Conservation (phyloP, 2,329 filamentous ascomycete species). For the Beauveria scarabaeidicola region DNA sequence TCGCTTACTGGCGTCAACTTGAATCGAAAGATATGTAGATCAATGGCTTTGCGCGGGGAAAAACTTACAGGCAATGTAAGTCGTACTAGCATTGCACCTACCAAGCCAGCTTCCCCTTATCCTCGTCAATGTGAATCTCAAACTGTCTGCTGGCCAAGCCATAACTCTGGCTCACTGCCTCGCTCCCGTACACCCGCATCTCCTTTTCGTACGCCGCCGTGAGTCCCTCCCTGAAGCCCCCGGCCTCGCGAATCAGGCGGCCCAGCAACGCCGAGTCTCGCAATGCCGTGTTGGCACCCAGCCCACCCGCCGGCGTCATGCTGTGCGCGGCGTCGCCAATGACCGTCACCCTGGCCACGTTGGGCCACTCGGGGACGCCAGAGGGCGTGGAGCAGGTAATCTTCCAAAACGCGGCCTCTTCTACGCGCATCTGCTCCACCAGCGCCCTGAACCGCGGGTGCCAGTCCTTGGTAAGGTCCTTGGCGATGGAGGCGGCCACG, state of each 20-base stretch:
- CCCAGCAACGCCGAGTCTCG: slow-evolving; percentile 47
- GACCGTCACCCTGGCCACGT: slow-evolving; percentile 48
- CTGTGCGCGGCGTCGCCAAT: slow-evolving; percentile 50
- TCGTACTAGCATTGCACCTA: not conserved
- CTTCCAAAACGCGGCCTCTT: slow-evolving; percentile 57
- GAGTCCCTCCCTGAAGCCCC: slow-evolving; percentile 44
- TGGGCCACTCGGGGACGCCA: slow-evolving; percentile 52
- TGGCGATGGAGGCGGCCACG: slow-evolving; percentile 49
- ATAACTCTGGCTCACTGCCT: slow-evolving; percentile 48
- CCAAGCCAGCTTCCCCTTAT: slow-evolving; percentile 14
- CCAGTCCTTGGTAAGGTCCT: slow-evolving; percentile 45
- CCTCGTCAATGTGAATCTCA: slow-evolving; percentile 38
- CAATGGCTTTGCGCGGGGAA: not conserved
- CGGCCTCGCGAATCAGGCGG: slow-evolving; percentile 40
- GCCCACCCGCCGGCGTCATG: slow-evolving; percentile 49
- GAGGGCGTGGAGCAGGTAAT: slow-evolving; percentile 54
- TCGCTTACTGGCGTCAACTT: not conserved
- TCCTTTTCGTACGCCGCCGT: slow-evolving; percentile 50
- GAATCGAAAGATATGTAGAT: not conserved
- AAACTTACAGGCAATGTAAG: not conserved
- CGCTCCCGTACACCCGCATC: slow-evolving; percentile 52
- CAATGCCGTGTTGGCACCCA: slow-evolving; percentile 50
- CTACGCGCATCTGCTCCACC: slow-evolving; percentile 48
- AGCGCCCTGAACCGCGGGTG: slow-evolving; percentile 46
- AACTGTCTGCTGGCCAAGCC: slow-evolving; percentile 34